phyloP scores from a whole-genome alignment of 108 stramenopile species.

The Cyclotella baltica region DNA sequence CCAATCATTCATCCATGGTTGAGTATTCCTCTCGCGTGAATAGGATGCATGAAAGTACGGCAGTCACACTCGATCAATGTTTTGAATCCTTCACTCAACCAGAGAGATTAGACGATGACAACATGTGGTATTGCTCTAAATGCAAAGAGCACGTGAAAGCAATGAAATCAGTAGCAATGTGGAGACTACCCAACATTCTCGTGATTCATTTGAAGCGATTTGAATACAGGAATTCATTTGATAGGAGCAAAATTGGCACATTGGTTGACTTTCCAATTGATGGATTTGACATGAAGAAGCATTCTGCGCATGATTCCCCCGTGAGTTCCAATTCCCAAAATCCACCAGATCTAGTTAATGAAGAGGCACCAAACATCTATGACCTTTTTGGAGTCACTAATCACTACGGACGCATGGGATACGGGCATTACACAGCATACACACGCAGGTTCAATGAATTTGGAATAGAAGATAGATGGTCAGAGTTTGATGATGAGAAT shows the following conservation, averaged over 20 bases:
- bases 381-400: constrained; percentile 94
- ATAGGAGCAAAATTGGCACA: constrained; percentile 84
- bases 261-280: constrained; percentile 91
- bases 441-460: constrained; percentile 78
- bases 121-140: constrained; percentile 79
- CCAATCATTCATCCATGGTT: constrained; percentile 11
- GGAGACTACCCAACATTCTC: constrained; percentile 93
- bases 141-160: constrained; percentile 94
- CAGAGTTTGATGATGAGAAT: constrained; percentile 80
- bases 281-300: constrained; percentile 73
- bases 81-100: constrained; percentile 78
- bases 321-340: neutral
- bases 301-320: constrained; percentile 35
- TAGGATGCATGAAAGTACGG: constrained; percentile 30
- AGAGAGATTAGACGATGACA: constrained; percentile 20
- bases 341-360: constrained; percentile 51
- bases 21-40: constrained; percentile 7
- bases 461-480: constrained; percentile 59
- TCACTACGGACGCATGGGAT: constrained; percentile 96
- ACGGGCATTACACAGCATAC: constrained; percentile 96
- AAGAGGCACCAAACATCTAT: constrained; percentile 78
- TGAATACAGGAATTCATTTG: constrained; percentile 71
- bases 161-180: constrained; percentile 94
- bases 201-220: constrained; percentile 98
- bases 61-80: constrained; percentile 77